Evolutionary conservation across 2,329 filamentous ascomycete species (phyloP).

Genomic region (Hymenoscyphus fraxineus): DNA sequence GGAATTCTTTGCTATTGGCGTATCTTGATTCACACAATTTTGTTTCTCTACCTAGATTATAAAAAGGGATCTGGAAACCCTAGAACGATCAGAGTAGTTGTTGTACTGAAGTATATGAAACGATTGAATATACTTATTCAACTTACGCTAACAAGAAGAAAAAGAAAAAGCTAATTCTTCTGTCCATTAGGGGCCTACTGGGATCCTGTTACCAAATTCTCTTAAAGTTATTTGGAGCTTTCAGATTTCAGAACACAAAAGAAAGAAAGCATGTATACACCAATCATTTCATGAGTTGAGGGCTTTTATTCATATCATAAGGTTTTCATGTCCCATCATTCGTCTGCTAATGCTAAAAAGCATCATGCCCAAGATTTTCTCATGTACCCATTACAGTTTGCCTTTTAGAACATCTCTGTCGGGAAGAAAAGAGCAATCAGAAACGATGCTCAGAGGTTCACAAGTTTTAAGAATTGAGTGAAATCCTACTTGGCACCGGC

Average conservation of each 20-base stretch:
- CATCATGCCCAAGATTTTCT: conserved; percentile 2
- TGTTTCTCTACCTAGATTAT: too few species aligned
- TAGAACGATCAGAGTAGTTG: too few species aligned
- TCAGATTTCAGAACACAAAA: not conserved
- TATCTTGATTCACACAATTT: too few species aligned
- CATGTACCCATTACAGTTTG: conserved; percentile 27
- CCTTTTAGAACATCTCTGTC: conserved; percentile 33
- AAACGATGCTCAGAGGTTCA: conserved; percentile 22
- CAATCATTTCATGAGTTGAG: not conserved
- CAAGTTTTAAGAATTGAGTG: conserved; percentile 15
- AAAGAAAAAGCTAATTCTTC: too few species aligned
- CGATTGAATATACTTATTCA: too few species aligned
- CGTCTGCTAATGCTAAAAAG: conserved; percentile 6
- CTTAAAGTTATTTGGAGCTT: not conserved
- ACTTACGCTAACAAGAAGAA: too few species aligned
- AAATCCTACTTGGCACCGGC: conserved; percentile 37
- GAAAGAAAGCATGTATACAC: not conserved
- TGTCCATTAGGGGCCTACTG: too few species aligned
- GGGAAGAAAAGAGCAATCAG: conserved; percentile 30
- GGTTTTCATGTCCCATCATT: conserved; percentile 12
- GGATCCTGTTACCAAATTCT: too few species aligned
- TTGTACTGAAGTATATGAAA: too few species aligned
- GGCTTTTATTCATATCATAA: conserved; percentile 19
- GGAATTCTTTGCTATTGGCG: too few species aligned
- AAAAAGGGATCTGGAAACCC: too few species aligned